Evolutionary conservation across 169 alveolate species (phyloP), one percentile per base, ranked within the genome.

Genomic region (Prorocentrum cordatum): DNA sequence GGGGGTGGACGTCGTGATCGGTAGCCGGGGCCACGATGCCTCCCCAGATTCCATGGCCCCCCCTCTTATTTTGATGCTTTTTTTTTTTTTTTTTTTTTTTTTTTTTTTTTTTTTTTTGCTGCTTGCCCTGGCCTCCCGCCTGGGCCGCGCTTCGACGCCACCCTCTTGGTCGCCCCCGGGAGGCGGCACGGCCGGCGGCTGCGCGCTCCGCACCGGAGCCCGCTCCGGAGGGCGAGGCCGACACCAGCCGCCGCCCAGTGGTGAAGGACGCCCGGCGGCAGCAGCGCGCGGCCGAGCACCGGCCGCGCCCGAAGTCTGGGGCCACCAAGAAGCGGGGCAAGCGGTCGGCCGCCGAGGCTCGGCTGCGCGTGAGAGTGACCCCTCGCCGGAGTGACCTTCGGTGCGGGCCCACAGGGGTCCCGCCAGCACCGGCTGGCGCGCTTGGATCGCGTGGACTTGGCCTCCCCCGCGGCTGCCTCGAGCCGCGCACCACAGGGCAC

Each of bases 251-350:
- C 32, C 10, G 88, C 24, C 88, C 88, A 1, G 33, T 77, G 18
- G 64, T 77, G 64, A 77, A 59, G 88, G 88, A 77, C 75, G 14
- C 75, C 22, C 50, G 88, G 26, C 88, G 88, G 45, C 64, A 61
- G 75, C 54, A 77, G 88, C 88, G 88, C 18, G 62, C 88, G 18
- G 88, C 88, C 9, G 88, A 39, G 27, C 39, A 67, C n/a, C 33
- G 88, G 67, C 88, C 64, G 9, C 38, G 88, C 47, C 88, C 88
- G n/a, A 77, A 77, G 45, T 77, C 88, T n/a, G n/a, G n/a, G n/a
- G n/a, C n/a, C n/a, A n/a, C n/a, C n/a, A n/a, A n/a, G n/a, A n/a
- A n/a, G n/a, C n/a, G n/a, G n/a, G n/a, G n/a, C n/a, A n/a, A n/a
- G n/a, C n/a, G n/a, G n/a, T n/a, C n/a, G n/a, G n/a, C n/a, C n/a